Base-by-base conservation (phyloP, 257 asterid species). In the Scutellaria barbata region DNA sequence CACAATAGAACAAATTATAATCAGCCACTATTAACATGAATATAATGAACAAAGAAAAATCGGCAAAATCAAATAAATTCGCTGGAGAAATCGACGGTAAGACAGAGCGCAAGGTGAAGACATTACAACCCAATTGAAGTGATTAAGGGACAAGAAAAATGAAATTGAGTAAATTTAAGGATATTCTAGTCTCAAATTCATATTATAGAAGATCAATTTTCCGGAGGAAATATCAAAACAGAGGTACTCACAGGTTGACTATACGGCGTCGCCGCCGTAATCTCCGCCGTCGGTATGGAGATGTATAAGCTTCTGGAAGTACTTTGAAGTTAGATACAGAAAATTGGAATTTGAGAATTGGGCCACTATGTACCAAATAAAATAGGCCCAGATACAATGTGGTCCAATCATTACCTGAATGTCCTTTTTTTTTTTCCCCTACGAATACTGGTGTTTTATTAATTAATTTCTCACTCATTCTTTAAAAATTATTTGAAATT, bases 231-330 rank as follows among this genome's bases (percentile, higher is more conserved):
- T 37, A 40, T 37, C 56, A 42, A 14, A 37, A 63, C 13, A 14
- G 53, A 65, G 69, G 55, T 33, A 54, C 54, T 68, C 59, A 73
- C 79, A 56, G 74, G 48, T 47, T 42, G 47, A 55, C 42, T n/a
- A 41, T 69, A 55, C 65, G 69, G 37, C 52, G 68, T 37, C 72
- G 10, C 40, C 76, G 33, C 43, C 69, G 69, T 71, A 33, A 6
- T 14, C 41, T 18, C 73, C 56, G 76, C 66, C 74, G 78, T 42
- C 73, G 76, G 20, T 71, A 50, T 72, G 75, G 74, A 59, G 76
- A 66, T 17, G 70, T 25, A 33, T n/a, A 70, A 53, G 66, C 51
- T 75, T 75, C 66, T 42, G 20, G 75, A 69, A 69, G 58, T 5
- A n/a, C 8, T 30, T 30, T 4, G 35, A 30, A 2, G 35, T 4